Evolutionary conservation across 495 filamentous ascomycete species (phyloP), one percentile per base, ranked within the genome.

Genomic region (Schizothecium vesticola): DNA sequence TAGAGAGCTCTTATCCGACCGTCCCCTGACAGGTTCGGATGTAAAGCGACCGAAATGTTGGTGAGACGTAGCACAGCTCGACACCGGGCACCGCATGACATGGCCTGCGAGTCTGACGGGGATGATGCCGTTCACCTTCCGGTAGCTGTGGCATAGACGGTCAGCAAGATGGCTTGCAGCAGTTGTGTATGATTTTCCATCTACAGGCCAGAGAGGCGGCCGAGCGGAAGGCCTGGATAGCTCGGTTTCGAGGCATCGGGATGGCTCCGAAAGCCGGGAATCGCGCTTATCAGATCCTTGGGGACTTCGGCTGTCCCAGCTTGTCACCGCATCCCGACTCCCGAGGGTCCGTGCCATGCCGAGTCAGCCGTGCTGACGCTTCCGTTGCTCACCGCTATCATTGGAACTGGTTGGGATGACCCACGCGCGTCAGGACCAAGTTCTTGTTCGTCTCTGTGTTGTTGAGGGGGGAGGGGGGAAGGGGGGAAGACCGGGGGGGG

Each of bases 321-420:
- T 26, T 21, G 9, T 31, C 24, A 61, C 24, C 59, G 59, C 59
- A 21, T 61, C 24, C 59, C 57, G 57, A 59, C 3, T 3, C 4
- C 23, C 59, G 59, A 61, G 26, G 59, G 59, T 31, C 59, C 59
- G 59, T 61, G 59, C 59, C 16, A 61, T 28, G 28, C 59, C n/a
- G 23, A 28, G 9, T 61, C 57, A 13, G 59, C 13, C 16, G 59
- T 61, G n/a, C 59, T 23, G 59, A 23, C 23, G 23, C 59, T 23
- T n/a, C 23, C 16, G 13, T 26, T 21, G 59, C 13, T 26, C 22
- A 59, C 57, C 57, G 25, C 57, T 23, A 26, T 26, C 22, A 13
- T 59, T 24, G 57, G 22, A 21, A 51, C 16, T n/a, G 43, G 43
- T n/a, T 51, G 43, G 43, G 43, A 51, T n/a, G 43, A 51, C n/a